These are phyloP conservation scores for Persicaria maculosa DNA, from an alignment of 148 eudicot species.

Conservation along the genomic window DNA sequence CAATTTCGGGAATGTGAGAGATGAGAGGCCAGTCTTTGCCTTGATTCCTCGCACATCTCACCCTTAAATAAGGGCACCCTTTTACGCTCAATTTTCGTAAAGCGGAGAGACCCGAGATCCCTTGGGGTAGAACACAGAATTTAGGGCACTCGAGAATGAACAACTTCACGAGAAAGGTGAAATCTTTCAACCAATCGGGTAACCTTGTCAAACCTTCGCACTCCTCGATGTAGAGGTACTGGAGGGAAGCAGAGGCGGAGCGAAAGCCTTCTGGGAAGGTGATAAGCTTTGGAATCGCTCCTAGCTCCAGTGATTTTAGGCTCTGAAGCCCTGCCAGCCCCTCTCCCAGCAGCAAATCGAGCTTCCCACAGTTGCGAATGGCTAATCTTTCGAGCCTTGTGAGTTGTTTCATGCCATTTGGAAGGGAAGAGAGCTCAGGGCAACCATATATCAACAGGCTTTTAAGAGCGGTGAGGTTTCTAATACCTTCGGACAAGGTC, in stretches of 20 bases:
- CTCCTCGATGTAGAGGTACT: slow-evolving; percentile 9
- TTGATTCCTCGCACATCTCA: slow-evolving; percentile 8
- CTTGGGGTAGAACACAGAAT: slow-evolving; percentile 8
- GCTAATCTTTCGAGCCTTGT: slow-evolving; percentile 4
- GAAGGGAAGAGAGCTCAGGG: slow-evolving; percentile 1
- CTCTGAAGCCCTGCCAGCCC: not conserved
- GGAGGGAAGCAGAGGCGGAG: slow-evolving; percentile 4
- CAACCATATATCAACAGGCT: slow-evolving; percentile 8
- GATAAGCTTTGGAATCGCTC: not conserved
- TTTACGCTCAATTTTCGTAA: slow-evolving; percentile 1
- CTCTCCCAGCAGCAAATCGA: slow-evolving; percentile 4
- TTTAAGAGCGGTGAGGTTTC: slow-evolving; percentile 6
- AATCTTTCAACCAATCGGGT: slow-evolving; percentile 4
- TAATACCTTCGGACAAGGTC: not conserved
- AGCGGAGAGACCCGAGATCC: not conserved
- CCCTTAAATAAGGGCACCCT: not conserved
- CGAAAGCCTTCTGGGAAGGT: not conserved
- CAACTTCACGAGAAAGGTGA: slow-evolving; percentile 2
- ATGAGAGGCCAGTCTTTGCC: slow-evolving; percentile 10
- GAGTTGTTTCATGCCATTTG: not conserved
- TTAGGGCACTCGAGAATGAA: not conserved
- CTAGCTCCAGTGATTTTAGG: not conserved
- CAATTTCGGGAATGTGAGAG: slow-evolving; percentile 3
- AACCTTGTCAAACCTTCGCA: not conserved
- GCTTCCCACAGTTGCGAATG: slow-evolving; percentile 7